Percentiles rank a stretch among this genome's conserved stretches.
phyloP scores from a whole-genome alignment of 106 monocot species.

The Xerophyta viscosa region DNA sequence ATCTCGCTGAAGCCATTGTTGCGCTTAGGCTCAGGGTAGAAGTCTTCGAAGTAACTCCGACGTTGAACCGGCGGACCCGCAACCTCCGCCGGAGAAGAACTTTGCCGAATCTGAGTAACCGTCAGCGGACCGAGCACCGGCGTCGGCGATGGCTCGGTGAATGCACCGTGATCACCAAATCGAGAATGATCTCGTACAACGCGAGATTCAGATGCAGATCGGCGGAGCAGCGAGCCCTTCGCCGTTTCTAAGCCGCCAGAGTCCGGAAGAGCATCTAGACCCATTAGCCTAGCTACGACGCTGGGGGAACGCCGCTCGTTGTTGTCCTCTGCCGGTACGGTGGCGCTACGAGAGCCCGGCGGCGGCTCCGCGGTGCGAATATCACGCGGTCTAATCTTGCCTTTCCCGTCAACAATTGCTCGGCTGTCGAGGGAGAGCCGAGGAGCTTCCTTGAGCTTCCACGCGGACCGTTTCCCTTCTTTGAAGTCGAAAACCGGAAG shows the following conservation, averaged over 20 bases:
- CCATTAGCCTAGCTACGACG: conserved; percentile 87
- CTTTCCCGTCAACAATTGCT: conserved; percentile 21
- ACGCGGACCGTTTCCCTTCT: conserved; percentile 36
- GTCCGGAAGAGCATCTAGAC: conserved; percentile 62
- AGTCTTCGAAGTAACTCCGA: conserved; percentile 67
- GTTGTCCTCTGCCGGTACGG: conserved; percentile 17
- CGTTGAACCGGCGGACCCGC: conserved; percentile 11
- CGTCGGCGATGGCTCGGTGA: conserved; percentile 10
- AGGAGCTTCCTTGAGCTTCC: conserved; percentile 68
- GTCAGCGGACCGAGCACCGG: neutral
- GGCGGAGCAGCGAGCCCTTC: conserved; percentile 41
- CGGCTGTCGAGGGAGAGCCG: conserved; percentile 92
- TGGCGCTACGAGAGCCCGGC: neutral
- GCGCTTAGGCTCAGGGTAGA: conserved; percentile 64
- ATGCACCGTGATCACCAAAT: conserved; percentile 23
- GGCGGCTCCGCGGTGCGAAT: conserved; percentile 31
- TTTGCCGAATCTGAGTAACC: no score
- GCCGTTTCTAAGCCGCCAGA: neutral
- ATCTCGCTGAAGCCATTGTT: conserved; percentile 55
- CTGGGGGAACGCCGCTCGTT: conserved; percentile 63
- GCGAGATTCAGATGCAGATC: conserved; percentile 80
- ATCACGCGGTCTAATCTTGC: conserved; percentile 41
- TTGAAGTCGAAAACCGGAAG: conserved; percentile 45
- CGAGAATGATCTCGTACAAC: conserved; percentile 38
- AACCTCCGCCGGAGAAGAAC: conserved; percentile 1